A percentile compares a stretch with the other conserved stretches of the same genome.
Evolutionary conservation across 352 stramenopile species (phyloP).

Genomic region (Globisporangium parvum): DNA sequence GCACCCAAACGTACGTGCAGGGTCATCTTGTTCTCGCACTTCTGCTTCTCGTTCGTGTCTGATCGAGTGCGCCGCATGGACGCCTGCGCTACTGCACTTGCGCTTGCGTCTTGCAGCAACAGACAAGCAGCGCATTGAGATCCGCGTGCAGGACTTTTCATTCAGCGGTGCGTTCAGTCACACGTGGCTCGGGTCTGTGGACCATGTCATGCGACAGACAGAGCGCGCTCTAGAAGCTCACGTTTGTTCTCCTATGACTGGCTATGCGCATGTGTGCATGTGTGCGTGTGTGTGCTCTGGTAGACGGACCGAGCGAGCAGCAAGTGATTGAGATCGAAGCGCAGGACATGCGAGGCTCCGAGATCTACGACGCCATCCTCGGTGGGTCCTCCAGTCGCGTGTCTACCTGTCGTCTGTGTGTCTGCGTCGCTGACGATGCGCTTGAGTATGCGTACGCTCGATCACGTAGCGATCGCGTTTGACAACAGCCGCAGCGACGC

Average conservation of each 20-base stretch:
- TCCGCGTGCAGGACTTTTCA: constrained; percentile 15
- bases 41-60: neutral
- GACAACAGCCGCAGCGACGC: constrained; percentile 3
- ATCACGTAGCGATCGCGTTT: constrained; percentile 11
- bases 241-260: constrained; percentile 9
- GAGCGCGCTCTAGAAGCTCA: neutral
- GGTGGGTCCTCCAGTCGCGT: too few species aligned
- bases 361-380: constrained; percentile 47
- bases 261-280: neutral
- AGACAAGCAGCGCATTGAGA: constrained; percentile 13
- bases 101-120: constrained; percentile 6
- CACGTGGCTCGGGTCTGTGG: neutral
- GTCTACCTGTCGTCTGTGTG: too few species aligned
- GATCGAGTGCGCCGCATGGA: neutral
- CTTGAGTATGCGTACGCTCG: neutral
- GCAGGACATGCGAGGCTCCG: constrained; percentile 42
- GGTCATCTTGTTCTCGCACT: neutral
- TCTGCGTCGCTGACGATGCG: neutral
- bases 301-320: constrained; percentile 35
- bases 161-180: constrained; percentile 10
- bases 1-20: constrained; percentile 11
- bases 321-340: constrained; percentile 41
- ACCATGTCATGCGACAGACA: neutral
- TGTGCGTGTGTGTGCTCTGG: constrained; percentile 11
- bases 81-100: neutral